Evolutionary conservation across 2,329 filamentous ascomycete species (phyloP), one percentile per base, ranked within the genome.

Genomic region (Beauveria australis): DNA sequence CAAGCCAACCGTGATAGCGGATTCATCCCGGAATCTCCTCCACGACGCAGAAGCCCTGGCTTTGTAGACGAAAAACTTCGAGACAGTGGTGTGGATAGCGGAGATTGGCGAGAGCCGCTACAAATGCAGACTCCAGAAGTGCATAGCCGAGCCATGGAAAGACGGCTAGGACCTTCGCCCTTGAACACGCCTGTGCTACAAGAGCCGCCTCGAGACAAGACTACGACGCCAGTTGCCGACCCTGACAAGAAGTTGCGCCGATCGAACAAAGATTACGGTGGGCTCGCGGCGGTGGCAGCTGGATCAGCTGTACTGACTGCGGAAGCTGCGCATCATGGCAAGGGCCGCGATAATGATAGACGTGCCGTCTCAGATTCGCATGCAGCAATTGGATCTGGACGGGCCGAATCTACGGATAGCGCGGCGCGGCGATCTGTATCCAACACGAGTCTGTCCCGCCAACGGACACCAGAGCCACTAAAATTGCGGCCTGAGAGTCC

Each of bases 401-500:
- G 64, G 51, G 64, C 68, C 43, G 68, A 69, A 43, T 61, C 67
- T 47, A 37, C 12, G 33, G 33, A 37, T 16, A 22, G 16, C 8
- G 64, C 65, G 43, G 67, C 69, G 40, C 75, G 77, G 49, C 77
- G 80, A 52, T 75, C 79, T 48, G 69, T 75, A 63, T 84, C 83
- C 67, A 84, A 83, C 70, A 81, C 78, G 59, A 79, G 81, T 71
- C 73, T 83, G 56, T 74, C 79, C 57, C 76, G 81, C 60, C 70
- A 77, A 62, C 74, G 77, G 60, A 83, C 82, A 52, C 81, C 82
- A 3, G 81, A 84, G 70, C 79, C 79, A 64, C 73, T 78, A 41
- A 73, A 73, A 66, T 79, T 81, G 62, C 81, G 86, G 70, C 83
- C 89, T 72, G 82, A 87, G 65, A 90, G 86, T 60, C 79, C 81